A percentile compares a stretch with the other conserved stretches of the same genome.
Evolutionary conservation across 164 flowering plant species (phyloP).

Genomic region (Stephania yunnanensis): DNA sequence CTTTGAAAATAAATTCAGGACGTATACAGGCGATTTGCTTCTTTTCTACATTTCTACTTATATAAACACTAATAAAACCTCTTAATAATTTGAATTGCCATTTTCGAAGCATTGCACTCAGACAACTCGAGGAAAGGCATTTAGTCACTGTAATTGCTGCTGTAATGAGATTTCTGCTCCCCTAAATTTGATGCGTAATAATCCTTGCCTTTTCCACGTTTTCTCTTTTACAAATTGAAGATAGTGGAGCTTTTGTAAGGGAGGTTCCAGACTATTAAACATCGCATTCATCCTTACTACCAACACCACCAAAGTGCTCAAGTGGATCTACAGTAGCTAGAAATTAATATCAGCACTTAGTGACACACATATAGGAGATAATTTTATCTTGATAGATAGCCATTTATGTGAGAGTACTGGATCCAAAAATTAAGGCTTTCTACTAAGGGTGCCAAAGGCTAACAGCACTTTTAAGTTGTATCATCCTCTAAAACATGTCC

Average conservation of each 20-base stretch:
- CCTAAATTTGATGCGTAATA: background rate
- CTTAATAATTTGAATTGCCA: background rate
- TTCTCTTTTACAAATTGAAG: background rate
- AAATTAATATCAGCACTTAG: background rate
- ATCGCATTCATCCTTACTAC: background rate
- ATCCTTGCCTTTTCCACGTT: background rate
- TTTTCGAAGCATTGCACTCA: background rate
- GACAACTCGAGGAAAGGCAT: background rate
- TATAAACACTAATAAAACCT: background rate
- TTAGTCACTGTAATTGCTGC: background rate
- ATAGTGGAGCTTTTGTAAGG: slow-evolving; percentile 1
- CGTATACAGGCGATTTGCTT: background rate
- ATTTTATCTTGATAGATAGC: background rate
- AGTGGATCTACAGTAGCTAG: background rate
- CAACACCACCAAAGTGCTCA: background rate
- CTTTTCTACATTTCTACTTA: background rate
- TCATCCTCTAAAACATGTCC: too few species aligned
- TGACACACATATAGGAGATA: background rate
- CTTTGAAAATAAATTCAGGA: background rate
- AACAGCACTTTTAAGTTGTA: too few species aligned
- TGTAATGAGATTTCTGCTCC: background rate
- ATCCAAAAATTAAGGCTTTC: background rate
- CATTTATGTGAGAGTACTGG: background rate
- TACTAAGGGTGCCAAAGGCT: background rate
- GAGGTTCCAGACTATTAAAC: background rate